Evolutionary conservation across 148 eudicot species (phyloP), one percentile per base, ranked within the genome.

Genomic region (Polygonum maritimum): DNA sequence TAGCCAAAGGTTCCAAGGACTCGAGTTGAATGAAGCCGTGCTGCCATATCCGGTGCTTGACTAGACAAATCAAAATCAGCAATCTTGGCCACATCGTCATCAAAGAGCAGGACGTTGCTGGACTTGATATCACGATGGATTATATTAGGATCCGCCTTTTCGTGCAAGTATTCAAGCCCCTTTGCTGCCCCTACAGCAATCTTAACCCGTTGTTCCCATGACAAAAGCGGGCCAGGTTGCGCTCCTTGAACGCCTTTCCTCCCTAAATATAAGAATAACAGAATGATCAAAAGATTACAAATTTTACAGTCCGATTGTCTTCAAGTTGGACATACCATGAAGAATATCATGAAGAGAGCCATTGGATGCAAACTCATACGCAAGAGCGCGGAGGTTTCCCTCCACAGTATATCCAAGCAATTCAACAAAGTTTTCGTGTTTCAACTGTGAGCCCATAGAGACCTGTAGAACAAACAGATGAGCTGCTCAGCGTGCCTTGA

Each of bases 31-130:
- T 92, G 96, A 79, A 91, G 90, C 36, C 96, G 90, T 65, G 98
- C 96, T 19, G 93, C 98, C 96, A 91, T 91, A 82, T 91, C 93
- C 47, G 96, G 96, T 62, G 98, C 87, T 81, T 93, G 96, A 86
- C 89, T 91, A 39, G 96, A 86, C 38, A 90, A 81, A 80, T 93
- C 88, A 78, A 91, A 91, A 75, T 93, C 98, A 31, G 93, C 98
- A 75, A 93, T 85, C 86, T 91, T 93, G 21, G 96, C 96, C 78
- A 85, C 85, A 48, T 81, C 81, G 78, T 91, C 89, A 73, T 93
- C 96, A 76, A 93, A 91, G n/a, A 93, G 82, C 69, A 93, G 90
- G 40, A 93, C 93, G 74, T 93, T 93, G 83, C 98, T 91, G 58
- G 98, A 93, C 80, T 88, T 85, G 63, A 93, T 85, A 81, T 93